Percentiles rank a stretch among this genome's conserved stretches.
Conservation (phyloP, 2,329 filamentous ascomycete species). For the Plectosphaerella sp. region DNA sequence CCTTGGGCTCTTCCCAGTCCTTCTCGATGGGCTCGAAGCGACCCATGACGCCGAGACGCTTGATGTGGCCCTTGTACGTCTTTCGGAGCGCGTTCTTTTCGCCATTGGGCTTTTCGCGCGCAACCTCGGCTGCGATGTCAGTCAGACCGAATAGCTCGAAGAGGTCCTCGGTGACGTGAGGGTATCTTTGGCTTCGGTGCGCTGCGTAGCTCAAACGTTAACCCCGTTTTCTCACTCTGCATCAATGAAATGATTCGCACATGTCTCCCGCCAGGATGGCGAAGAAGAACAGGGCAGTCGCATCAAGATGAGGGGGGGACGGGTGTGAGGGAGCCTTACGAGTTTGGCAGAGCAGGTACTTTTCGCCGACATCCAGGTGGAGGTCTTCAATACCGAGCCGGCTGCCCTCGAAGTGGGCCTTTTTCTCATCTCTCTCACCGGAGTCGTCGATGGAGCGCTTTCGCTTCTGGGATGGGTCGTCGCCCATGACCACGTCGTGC, state of each 20-base stretch:
- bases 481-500: slow-evolving; percentile 40
- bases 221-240: slow-evolving; percentile 27
- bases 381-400: slow-evolving; percentile 60
- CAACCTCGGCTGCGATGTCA: slow-evolving; percentile 55
- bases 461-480: slow-evolving; percentile 55
- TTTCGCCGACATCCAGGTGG: slow-evolving; percentile 61
- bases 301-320: slow-evolving; percentile 22
- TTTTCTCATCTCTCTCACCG: slow-evolving; percentile 55
- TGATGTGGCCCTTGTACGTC: slow-evolving; percentile 66
- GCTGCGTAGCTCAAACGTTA: slow-evolving; percentile 42
- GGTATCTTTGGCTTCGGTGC: slow-evolving; percentile 39
- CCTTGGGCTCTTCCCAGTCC: slow-evolving; percentile 38
- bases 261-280: slow-evolving; percentile 7
- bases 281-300: slow-evolving; percentile 7
- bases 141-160: slow-evolving; percentile 55
- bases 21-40: slow-evolving; percentile 54
- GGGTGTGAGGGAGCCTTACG: slow-evolving; percentile 53
- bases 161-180: slow-evolving; percentile 50
- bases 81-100: slow-evolving; percentile 64
- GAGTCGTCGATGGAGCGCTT: slow-evolving; percentile 55
- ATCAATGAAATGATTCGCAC: slow-evolving; percentile 13
- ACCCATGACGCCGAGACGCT: slow-evolving; percentile 56
- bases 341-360: slow-evolving; percentile 63
- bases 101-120: slow-evolving; percentile 59
- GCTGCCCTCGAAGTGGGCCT: slow-evolving; percentile 57